Evolutionary conservation across 768 basidiomycete genomes (phyloP), one percentile per base, ranked within the genome.

Genomic region (Kwoniella dendrophila): DNA sequence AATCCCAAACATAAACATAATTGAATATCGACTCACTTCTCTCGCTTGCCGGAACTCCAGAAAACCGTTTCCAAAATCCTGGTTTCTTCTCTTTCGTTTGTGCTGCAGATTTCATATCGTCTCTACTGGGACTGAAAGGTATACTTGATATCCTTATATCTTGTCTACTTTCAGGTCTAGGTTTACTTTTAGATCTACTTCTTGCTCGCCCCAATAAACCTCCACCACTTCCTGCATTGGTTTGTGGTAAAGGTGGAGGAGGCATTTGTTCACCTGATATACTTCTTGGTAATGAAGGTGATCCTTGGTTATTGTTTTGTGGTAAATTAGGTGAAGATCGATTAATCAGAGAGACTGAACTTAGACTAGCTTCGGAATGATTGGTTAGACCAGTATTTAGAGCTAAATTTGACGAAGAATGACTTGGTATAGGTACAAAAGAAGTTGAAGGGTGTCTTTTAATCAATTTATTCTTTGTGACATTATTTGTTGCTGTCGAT

Each of bases 231-330:
- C n/a, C n/a, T n/a, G n/a, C n/a, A 20, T 55, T 20, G 29, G 44
- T 47, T 27, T n/a, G 10, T 7, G 73, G 73, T 8, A 70, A 16
- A 7, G 73, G 66, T 16, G 73, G 73, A 34, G 73, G 73, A 34
- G 73, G 73, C 73, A 74, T 74, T 14, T 62, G 61, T 43, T 74
- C 72, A 4, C 67, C 65, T 24, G 71, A 72, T n/a, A 61, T 67
- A 32, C 66, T 65, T 56, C 68, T 30, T 12, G 68, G 64, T 6
- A 66, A 29, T 5, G 60, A 49, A 6, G 60, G 49, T 20, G 24
- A 41, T 3, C n/a, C n/a, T n/a, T n/a, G n/a, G n/a, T n/a, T n/a
- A n/a, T n/a, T n/a, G n/a, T 41, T 30, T 1, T 55, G 53, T 0
- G 61, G 24, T n/a, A 69, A 53, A 32, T 68, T 55, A 6, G 68